phyloP scores from a whole-genome alignment of 1,139 yeast genomes.

The Debaryomyces singareniensis region DNA sequence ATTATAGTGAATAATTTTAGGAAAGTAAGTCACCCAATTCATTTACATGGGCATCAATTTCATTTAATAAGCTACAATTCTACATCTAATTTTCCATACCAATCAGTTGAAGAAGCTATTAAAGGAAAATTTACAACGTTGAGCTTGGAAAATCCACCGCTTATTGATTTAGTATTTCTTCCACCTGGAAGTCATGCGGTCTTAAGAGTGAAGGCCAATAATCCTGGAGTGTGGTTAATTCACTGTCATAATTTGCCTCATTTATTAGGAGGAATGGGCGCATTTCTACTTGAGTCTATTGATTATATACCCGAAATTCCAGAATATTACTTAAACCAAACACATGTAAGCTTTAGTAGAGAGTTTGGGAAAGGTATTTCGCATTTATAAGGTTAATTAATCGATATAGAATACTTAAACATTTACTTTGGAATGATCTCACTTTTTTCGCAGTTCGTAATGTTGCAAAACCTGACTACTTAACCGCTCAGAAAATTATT shows the following conservation, averaged over 20 bases:
- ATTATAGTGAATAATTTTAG: slow-evolving; percentile 21
- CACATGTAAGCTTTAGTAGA: slow-evolving; percentile 3
- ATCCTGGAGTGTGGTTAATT: slow-evolving; percentile 16
- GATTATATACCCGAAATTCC: slow-evolving; percentile 12
- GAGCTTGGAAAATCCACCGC: slow-evolving; percentile 15
- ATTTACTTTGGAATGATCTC: no score
- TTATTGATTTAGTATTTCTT: slow-evolving; percentile 19
- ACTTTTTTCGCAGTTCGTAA: no score
- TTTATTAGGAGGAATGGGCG: slow-evolving; percentile 31
- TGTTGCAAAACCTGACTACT: no score
- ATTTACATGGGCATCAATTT: slow-evolving; percentile 30
- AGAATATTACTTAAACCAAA: slow-evolving; percentile 1
- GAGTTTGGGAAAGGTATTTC: no score
- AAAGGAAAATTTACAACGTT: slow-evolving; percentile 10
- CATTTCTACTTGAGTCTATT: slow-evolving; percentile 20
- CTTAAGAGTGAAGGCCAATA: slow-evolving; percentile 14
- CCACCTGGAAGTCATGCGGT: slow-evolving; percentile 24
- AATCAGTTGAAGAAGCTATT: slow-evolving; percentile 17
- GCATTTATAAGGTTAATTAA: no score
- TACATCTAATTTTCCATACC: slow-evolving; percentile 15
- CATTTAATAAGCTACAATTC: slow-evolving; percentile 19
- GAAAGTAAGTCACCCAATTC: slow-evolving; percentile 26
- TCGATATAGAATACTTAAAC: no score
- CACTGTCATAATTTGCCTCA: slow-evolving; percentile 36
- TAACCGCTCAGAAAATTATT: no score